A percentile compares a stretch with the other conserved stretches of the same genome.
Evolutionary conservation across 371 early-diverging fungal species (phyloP).

Genomic region (Mortierella sp.): DNA sequence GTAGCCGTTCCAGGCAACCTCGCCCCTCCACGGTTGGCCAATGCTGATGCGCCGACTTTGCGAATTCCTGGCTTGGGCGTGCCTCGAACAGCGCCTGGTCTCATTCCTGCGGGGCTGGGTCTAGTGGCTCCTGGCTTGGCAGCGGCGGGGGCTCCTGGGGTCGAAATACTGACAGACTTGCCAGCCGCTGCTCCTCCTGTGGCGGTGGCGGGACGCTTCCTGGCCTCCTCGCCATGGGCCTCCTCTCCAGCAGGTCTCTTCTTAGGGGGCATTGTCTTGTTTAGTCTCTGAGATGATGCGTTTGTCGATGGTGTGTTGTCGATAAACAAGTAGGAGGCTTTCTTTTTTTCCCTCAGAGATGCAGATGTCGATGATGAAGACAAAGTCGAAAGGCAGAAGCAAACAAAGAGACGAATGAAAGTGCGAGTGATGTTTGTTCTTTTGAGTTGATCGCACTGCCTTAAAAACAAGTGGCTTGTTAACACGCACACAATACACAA

Average conservation of each 20-base stretch:
- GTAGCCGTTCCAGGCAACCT: constrained; percentile 16
- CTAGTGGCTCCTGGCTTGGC: constrained; percentile 23
- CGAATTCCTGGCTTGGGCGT: constrained; percentile 52
- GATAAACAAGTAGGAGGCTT: not conserved
- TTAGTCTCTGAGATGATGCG: not conserved
- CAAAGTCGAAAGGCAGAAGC: constrained; percentile 2
- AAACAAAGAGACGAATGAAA: not conserved
- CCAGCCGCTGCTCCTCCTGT: not conserved
- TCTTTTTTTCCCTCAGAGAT: not conserved
- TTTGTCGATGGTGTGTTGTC: not conserved
- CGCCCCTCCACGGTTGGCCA: constrained; percentile 29
- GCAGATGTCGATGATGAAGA: not conserved
- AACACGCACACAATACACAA: not conserved
- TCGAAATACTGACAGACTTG: constrained; percentile 31
- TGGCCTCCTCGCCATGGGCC: constrained; percentile 36
- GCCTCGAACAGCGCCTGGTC: constrained; percentile 44
- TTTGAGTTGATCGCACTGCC: not conserved
- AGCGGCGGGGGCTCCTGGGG: constrained; percentile 24
- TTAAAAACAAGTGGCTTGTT: constrained; percentile 9
- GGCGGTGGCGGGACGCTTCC: constrained; percentile 27
- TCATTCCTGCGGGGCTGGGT: constrained; percentile 25
- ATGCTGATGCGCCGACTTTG: constrained; percentile 43
- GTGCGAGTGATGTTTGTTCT: constrained; percentile 6
- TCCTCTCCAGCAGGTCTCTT: constrained; percentile 57
- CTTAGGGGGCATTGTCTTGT: constrained; percentile 51